Percentiles rank a stretch among this genome's conserved stretches.
phyloP scores from a whole-genome alignment of 768 basidiomycete species.

The Postia placenta region DNA sequence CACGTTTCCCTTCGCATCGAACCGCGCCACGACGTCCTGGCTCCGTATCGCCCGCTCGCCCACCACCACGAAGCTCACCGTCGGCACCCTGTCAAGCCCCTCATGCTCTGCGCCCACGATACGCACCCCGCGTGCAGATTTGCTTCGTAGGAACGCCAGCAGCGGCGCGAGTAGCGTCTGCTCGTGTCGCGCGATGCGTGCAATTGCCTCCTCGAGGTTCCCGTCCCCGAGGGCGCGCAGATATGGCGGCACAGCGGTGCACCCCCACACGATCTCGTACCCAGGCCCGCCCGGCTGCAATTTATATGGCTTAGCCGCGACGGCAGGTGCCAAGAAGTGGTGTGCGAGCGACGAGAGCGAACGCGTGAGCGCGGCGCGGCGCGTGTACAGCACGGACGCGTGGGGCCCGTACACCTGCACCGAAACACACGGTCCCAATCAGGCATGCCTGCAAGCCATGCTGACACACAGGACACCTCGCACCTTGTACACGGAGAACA shows the following conservation, averaged over 20 bases:
- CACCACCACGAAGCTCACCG: conserved; percentile 65
- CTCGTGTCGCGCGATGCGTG: conserved; percentile 57
- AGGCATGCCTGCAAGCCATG: background rate
- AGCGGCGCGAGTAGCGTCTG: conserved; percentile 48
- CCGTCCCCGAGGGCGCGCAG: conserved; percentile 52
- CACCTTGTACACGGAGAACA: conserved; percentile 76
- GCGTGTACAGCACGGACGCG: conserved; percentile 59
- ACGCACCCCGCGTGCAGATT: conserved; percentile 53
- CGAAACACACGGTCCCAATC: too few relatives aligned
- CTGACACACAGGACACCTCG: conserved; percentile 3
- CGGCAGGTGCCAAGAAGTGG: conserved; percentile 57
- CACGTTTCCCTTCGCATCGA: conserved; percentile 61
- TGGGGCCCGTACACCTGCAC: conserved; percentile 71
- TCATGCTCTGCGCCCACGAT: conserved; percentile 56
- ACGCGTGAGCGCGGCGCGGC: conserved; percentile 36
- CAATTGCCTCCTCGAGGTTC: conserved; percentile 43
- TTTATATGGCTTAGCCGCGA: conserved; percentile 44
- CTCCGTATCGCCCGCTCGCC: conserved; percentile 53
- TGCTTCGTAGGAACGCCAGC: conserved; percentile 45
- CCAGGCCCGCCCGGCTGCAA: conserved; percentile 71
- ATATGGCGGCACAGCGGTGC: conserved; percentile 57
- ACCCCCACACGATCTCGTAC: conserved; percentile 62
- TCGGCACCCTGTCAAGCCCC: conserved; percentile 48
- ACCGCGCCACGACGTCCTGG: conserved; percentile 53
- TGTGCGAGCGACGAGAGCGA: conserved; percentile 59